Evolutionary conservation across 2,329 filamentous ascomycete species (phyloP), one percentile per base, ranked within the genome.

Genomic region (Apiospora rasikravindrae): DNA sequence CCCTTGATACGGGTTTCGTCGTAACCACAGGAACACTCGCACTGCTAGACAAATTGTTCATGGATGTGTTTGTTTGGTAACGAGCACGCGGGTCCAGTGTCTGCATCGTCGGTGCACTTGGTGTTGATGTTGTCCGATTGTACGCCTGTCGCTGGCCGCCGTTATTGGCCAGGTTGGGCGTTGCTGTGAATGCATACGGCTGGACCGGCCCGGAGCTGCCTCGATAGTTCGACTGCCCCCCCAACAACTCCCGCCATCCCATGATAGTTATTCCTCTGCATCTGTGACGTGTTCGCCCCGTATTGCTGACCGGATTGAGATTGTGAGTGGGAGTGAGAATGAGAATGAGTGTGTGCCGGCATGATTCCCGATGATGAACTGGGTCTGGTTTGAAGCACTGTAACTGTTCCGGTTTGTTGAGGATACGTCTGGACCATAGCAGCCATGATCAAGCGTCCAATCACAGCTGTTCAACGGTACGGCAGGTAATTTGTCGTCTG

Each of bases 391-490:
- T 94, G 93, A 79, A 95, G 90, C 88, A 95, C 92, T 75, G 91
- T 91, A 78, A 91, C 88, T 77, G 92, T 91, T 82, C 88, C 87
- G 80, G 91, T 90, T 83, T 94, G 92, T 84, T 94, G 92, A 79
- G 93, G 90, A 81, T 93, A 93, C 74, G 92, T 90, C 85, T 96
- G 94, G 80, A 95, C 92, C 86, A 96, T 88, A 83, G 93, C 93
- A 86, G 93, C 93, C 94, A 96, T 96, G 82, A 81, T 92, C 87
- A 68, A 69, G 72, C 26, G 67, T 70, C 57, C 57, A 64, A 40
- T 40, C 57, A 64, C 57, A 40, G 29, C 10, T 49, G 67, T 29
- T 69, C 42, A 45, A 47, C 24, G 29, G 19, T 47, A 42, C 42
- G 67, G 67, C 67, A 69, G 19, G 33, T 40, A 40, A 10, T 24